Percentiles rank a stretch among this genome's conserved stretches.
Evolutionary conservation across 2,329 filamentous ascomycete species (phyloP).

Genomic region (Moelleriella libera): DNA sequence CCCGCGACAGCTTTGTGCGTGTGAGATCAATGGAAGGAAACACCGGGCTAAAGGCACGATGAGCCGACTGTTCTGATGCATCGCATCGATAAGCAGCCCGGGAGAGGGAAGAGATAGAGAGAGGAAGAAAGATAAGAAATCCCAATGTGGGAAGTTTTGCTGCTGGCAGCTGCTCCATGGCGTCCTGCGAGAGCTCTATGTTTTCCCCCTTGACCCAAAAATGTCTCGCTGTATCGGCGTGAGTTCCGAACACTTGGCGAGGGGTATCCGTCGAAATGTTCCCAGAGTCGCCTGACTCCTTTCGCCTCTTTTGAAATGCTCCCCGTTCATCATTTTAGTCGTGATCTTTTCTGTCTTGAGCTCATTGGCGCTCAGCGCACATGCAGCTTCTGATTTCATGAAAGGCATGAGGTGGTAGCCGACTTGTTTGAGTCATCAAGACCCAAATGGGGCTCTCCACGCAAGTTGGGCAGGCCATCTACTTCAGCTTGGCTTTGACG

Average conservation of each 20-base stretch:
- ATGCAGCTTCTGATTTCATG: not conserved
- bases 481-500: too few species aligned
- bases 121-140: too few species aligned
- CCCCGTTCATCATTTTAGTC: not conserved
- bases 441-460: not conserved
- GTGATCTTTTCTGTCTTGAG: not conserved
- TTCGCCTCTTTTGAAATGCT: not conserved
- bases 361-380: constrained; percentile 1
- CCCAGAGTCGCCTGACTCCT: not conserved
- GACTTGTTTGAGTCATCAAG: not conserved
- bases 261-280: not conserved
- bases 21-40: too few species aligned
- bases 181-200: not conserved
- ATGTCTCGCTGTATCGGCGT: not conserved
- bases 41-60: too few species aligned
- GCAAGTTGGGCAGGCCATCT: not conserved
- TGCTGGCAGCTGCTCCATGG: too few species aligned
- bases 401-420: not conserved
- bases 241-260: not conserved
- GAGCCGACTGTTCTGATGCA: too few species aligned
- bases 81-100: too few species aligned
- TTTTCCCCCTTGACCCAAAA: not conserved
- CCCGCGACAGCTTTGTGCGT: too few species aligned
- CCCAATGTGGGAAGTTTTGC: too few species aligned
- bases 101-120: too few species aligned